phyloP scores from a whole-genome alignment of 768 basidiomycete genomes.

The Trametes sanguinea region DNA sequence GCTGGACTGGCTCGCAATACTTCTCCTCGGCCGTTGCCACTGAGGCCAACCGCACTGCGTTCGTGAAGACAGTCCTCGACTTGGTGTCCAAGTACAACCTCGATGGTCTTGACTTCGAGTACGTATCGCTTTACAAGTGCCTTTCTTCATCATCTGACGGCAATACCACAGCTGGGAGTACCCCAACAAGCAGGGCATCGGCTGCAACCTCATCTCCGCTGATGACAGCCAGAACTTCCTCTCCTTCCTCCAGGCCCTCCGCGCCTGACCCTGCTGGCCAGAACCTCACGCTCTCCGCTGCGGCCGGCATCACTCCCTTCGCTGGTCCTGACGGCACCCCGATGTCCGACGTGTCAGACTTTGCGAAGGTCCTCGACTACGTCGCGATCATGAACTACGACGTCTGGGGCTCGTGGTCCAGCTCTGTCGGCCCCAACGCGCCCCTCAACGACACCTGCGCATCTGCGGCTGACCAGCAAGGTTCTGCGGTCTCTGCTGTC shows the following conservation, averaged over 20 bases:
- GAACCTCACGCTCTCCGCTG: slow-evolving; percentile 59
- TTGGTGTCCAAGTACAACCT: slow-evolving; percentile 54
- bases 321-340: slow-evolving; percentile 54
- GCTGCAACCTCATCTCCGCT: slow-evolving; percentile 60
- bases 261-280: slow-evolving; percentile 50
- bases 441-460: slow-evolving; percentile 82
- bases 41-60: slow-evolving; percentile 57
- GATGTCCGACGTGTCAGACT: slow-evolving; percentile 66
- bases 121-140: slow-evolving; percentile 2
- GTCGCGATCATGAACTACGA: slow-evolving; percentile 75
- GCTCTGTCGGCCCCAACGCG: slow-evolving; percentile 79
- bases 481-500: slow-evolving; percentile 80
- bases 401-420: slow-evolving; percentile 51
- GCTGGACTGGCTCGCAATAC: slow-evolving; percentile 65
- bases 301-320: slow-evolving; percentile 52
- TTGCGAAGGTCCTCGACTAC: slow-evolving; percentile 69
- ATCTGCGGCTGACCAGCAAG: slow-evolving; percentile 53
- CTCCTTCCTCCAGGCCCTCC: slow-evolving; percentile 69
- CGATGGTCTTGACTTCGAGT: slow-evolving; percentile 56
- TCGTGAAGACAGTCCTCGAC: slow-evolving; percentile 58
- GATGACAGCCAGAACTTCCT: slow-evolving; percentile 80
- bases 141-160: no score
- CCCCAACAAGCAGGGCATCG: slow-evolving; percentile 64
- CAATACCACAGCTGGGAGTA: slow-evolving; percentile 90
- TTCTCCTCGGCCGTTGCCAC: slow-evolving; percentile 65